A percentile compares a stretch with the other conserved stretches of the same genome.
Evolutionary conservation across 2,329 filamentous ascomycete species (phyloP).

Genomic region (Fusarium bulbicola): DNA sequence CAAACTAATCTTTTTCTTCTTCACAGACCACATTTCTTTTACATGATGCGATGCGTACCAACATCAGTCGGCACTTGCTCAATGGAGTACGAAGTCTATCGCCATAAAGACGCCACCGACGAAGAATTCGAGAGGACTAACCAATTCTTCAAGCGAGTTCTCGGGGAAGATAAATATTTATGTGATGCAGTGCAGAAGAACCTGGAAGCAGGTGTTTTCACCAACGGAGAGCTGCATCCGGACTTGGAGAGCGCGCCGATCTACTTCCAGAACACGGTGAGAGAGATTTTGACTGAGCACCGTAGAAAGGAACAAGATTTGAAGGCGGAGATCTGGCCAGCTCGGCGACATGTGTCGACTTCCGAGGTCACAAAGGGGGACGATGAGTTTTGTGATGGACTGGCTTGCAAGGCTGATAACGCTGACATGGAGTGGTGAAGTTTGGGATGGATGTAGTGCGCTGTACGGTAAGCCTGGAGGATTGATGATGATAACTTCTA

Average conservation of each 20-base stretch:
- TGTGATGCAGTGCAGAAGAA: slow-evolving; percentile 68
- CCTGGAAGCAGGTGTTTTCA: slow-evolving; percentile 64
- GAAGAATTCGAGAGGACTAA: slow-evolving; percentile 65
- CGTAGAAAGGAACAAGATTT: background rate
- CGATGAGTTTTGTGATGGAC: background rate
- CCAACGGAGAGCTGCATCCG: slow-evolving; percentile 1
- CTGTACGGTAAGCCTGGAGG: no score
- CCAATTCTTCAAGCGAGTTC: slow-evolving; percentile 68
- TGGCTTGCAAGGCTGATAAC: background rate
- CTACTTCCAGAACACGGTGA: background rate
- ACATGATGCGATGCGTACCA: slow-evolving; percentile 30
- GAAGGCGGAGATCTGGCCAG: background rate
- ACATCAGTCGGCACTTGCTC: slow-evolving; percentile 21
- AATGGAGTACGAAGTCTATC: slow-evolving; percentile 58
- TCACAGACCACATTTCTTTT: slow-evolving; percentile 21
- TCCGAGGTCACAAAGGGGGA: background rate
- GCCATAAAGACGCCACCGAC: slow-evolving; percentile 65
- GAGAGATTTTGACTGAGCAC: background rate
- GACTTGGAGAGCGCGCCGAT: slow-evolving; percentile 1
- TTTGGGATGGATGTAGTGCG: no score
- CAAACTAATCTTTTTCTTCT: background rate
- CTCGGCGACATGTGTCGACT: background rate
- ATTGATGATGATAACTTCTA: background rate
- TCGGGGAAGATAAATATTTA: slow-evolving; percentile 67
- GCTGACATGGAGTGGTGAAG: background rate